phyloP scores from a whole-genome alignment of 225 moss, liverwort and hornwort genomes.

The Bryoerythrophyllum caledonicum region DNA sequence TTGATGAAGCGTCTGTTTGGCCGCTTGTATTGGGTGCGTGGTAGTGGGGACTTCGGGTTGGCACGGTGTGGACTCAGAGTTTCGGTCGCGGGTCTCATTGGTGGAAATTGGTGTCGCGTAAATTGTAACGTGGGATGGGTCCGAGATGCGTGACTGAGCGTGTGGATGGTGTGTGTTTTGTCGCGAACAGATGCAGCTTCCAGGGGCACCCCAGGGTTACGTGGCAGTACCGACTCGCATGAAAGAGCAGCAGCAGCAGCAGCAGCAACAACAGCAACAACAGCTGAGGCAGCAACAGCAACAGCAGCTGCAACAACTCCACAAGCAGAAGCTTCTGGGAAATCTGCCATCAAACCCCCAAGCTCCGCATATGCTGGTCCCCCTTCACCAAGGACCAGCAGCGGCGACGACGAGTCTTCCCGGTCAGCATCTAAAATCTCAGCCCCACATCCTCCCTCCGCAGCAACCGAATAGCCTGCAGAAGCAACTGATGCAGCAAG shows the following conservation, averaged over 20 bases:
- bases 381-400: slow-evolving; percentile 14
- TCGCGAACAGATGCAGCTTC: slow-evolving; percentile 27
- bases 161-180: slow-evolving; percentile 16
- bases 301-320: slow-evolving; percentile 27
- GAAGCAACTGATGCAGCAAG: slow-evolving; percentile 35
- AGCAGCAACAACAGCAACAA: slow-evolving; percentile 11
- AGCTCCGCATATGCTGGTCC: slow-evolving; percentile 35
- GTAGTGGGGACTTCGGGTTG: not conserved
- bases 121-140: not conserved
- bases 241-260: slow-evolving; percentile 43
- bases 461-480: slow-evolving; percentile 37
- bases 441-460: slow-evolving; percentile 27
- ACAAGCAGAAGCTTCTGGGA: slow-evolving; percentile 44
- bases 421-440: slow-evolving; percentile 25
- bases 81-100: not conserved
- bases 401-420: slow-evolving; percentile 19
- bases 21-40: not conserved
- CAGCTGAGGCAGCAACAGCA: slow-evolving; percentile 26
- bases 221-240: slow-evolving; percentile 30
- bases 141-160: not conserved
- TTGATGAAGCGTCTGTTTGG: not conserved
- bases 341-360: slow-evolving; percentile 29
- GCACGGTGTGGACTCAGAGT: not conserved
- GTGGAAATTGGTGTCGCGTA: not conserved
- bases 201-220: slow-evolving; percentile 27